Conservation (phyloP, 1,284 basidiomycete species). For the Retiboletus fuscus region DNA sequence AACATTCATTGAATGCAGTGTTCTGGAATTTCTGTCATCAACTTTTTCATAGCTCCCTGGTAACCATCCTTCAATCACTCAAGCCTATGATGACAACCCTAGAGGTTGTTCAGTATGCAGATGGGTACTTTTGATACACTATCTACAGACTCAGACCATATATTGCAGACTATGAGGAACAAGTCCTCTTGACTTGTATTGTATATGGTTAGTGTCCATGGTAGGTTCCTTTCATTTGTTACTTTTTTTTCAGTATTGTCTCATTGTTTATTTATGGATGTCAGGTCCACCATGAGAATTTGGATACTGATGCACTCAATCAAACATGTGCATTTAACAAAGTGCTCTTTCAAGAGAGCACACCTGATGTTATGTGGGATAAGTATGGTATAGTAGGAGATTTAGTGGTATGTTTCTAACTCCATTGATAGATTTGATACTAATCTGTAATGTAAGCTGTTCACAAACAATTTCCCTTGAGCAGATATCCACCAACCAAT, state of each 20-base stretch:
- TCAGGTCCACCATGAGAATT: neutral
- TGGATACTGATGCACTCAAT: slow-evolving; percentile 1
- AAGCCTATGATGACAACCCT: neutral
- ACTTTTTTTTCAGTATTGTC: neutral
- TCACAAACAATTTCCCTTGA: slow-evolving; percentile 17
- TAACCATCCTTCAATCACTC: neutral
- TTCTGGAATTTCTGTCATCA: neutral
- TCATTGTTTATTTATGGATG: neutral
- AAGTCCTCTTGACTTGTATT: too few species aligned
- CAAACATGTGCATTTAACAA: neutral
- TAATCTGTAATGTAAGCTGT: slow-evolving; percentile 1
- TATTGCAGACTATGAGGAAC: slow-evolving; percentile 22
- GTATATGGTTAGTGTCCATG: slow-evolving; percentile 13
- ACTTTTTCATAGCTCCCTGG: too few species aligned
- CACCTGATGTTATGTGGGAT: neutral
- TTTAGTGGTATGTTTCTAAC: neutral
- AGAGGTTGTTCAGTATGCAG: neutral
- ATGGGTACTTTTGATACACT: neutral
- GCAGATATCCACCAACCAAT: slow-evolving; percentile 8
- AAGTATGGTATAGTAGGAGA: slow-evolving; percentile 6
- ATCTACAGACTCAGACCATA: slow-evolving; percentile 6
- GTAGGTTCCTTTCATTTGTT: neutral
- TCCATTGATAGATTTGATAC: too few species aligned
- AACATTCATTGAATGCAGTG: neutral
- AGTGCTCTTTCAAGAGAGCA: neutral